Evolutionary conservation across 441 rosid species (phyloP).

Genomic region (Pelargonium fulgidum): DNA sequence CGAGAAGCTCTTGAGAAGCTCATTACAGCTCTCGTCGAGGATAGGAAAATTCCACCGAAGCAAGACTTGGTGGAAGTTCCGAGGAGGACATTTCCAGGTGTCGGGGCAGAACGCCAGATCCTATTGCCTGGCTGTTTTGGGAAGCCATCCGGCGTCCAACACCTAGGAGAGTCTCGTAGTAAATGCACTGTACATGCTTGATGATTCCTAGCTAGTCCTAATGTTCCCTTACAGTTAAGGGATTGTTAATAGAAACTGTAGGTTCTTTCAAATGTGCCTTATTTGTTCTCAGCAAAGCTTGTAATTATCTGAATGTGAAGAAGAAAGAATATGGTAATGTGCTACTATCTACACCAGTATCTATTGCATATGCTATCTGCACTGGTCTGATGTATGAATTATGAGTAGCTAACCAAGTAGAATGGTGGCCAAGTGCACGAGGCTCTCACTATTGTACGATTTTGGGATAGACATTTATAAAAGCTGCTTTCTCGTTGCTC

Average conservation of each 20-base stretch:
- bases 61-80: constrained; percentile 22
- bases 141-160: constrained; percentile 22
- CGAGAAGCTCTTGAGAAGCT: constrained; percentile 37
- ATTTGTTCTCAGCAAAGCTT: background rate
- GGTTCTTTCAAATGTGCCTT: constrained; percentile 3
- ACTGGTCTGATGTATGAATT: background rate
- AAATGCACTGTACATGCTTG: constrained; percentile 24
- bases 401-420: background rate
- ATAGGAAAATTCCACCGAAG: background rate
- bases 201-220: background rate
- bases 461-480: too few species aligned
- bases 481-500: too few species aligned
- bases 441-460: too few species aligned
- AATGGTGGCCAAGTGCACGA: too few species aligned
- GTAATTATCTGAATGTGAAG: background rate
- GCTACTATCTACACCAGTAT: background rate
- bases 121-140: constrained; percentile 21
- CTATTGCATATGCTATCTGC: background rate
- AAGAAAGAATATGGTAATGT: background rate
- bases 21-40: constrained; percentile 21
- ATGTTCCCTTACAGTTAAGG: background rate
- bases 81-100: constrained; percentile 4
- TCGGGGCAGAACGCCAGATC: constrained; percentile 20
- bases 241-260: background rate
- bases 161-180: constrained; percentile 21